phyloP scores from a whole-genome alignment of 2,329 filamentous ascomycete species.

The Colletotrichum chrysophilum region DNA sequence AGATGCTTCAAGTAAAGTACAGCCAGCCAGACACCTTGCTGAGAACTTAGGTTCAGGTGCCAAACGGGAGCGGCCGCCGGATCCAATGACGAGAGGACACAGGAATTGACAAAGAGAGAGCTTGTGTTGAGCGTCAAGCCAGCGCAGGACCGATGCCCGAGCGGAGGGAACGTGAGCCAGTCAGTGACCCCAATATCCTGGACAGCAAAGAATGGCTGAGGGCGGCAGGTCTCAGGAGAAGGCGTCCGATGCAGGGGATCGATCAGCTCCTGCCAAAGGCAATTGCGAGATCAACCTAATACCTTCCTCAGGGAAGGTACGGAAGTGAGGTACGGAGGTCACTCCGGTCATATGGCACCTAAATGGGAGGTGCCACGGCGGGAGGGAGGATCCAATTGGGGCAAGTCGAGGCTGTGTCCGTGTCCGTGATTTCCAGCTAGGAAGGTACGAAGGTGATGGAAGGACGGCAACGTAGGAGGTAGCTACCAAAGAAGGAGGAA shows the following conservation, averaged over 20 bases:
- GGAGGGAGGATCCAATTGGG: neutral
- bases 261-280: neutral
- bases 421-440: neutral
- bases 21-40: neutral
- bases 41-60: neutral
- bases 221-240: neutral
- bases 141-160: neutral
- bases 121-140: neutral
- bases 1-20: neutral
- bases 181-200: neutral
- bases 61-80: neutral
- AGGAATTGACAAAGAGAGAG: neutral
- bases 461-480: neutral
- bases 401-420: neutral
- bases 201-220: neutral
- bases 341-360: neutral
- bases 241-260: neutral
- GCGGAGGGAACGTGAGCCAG: constrained; percentile 15
- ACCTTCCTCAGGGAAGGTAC: neutral
- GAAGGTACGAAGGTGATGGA: neutral
- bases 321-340: neutral
- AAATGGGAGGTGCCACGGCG: neutral
- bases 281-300: neutral
- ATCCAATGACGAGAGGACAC: neutral
- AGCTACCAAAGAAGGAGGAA: neutral